Base-by-base conservation (phyloP, 225 moss, liverwort and hornwort genomes). In the Pseudisothecium myosuroides region DNA sequence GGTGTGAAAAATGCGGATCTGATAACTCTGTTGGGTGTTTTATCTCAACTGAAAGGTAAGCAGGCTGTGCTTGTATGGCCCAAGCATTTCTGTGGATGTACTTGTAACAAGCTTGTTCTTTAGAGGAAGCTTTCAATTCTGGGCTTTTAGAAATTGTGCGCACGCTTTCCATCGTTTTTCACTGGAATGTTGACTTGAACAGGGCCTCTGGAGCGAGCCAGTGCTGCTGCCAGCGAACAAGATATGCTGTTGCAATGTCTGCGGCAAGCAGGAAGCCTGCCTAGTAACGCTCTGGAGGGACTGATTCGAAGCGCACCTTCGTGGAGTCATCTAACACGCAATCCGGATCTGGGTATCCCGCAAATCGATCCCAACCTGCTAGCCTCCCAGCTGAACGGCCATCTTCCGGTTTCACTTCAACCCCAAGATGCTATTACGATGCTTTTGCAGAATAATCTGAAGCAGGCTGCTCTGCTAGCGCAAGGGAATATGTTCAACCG, bases 211-310 rank as follows among this genome's bases (percentile, higher is more conserved):
- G 97, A 96, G 90, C 93, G 94, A 50, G 90, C 89, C 36, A 96
- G 87, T 90, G 94, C 94, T 50, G 92, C 96, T 32, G 90, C 92
- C 5, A 97, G 95, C 81, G 97, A 98, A 26, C 94, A 91, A 56
- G 96, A 96, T 63, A 88, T 94, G 61, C 92, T 98, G 1, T 87
- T 97, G 86, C 95, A 95, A 84, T 96, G 95, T 89, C 87, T 96
- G 88, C 92, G 94, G 69, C 94, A 92, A 84, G 95, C 89, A 36
- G 91, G 92, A 75, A 86, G 50, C 91, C 22, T 91, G 90, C 81
- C 89, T 27, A 80, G 59, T 54, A 71, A 34, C 54, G 28, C 72
- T 14, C 80, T 91, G 12, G 94, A 92, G 41, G 91, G 93, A 54
- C 82, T 92, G 36, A 54, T 50, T 5, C 91, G 93, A 66, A 67